phyloP scores from a whole-genome alignment of 768 basidiomycete genomes.

The Mycena olivaceomarginata region DNA sequence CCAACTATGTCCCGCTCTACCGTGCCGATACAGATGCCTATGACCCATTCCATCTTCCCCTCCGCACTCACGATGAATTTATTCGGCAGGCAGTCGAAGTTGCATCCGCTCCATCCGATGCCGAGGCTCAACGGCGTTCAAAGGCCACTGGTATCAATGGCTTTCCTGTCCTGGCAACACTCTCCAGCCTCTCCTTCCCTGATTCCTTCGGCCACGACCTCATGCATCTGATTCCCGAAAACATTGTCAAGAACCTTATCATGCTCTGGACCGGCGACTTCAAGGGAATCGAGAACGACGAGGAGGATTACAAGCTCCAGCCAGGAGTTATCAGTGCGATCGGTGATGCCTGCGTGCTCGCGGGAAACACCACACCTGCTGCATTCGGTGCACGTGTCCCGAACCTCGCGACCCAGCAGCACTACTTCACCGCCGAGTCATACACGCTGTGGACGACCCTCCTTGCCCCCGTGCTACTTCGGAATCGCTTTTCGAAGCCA shows the following conservation, averaged over 20 bases:
- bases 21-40: slow-evolving; percentile 44
- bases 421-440: slow-evolving; percentile 18
- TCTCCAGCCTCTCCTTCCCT: slow-evolving; percentile 60
- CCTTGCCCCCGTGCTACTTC: slow-evolving; percentile 9
- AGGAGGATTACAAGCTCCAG: slow-evolving; percentile 50
- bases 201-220: slow-evolving; percentile 66
- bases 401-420: not conserved
- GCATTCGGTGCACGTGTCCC: slow-evolving; percentile 24
- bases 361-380: slow-evolving; percentile 8
- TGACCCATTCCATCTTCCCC: slow-evolving; percentile 56
- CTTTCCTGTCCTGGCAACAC: slow-evolving; percentile 52
- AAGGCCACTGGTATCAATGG: slow-evolving; percentile 57
- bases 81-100: slow-evolving; percentile 49
- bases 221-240: slow-evolving; percentile 71
- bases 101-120: slow-evolving; percentile 46
- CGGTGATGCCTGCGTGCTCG: not conserved
- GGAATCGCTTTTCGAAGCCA: slow-evolving; percentile 2
- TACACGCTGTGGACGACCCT: slow-evolving; percentile 4
- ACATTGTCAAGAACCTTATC: slow-evolving; percentile 63
- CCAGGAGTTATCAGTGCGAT: slow-evolving; percentile 8
- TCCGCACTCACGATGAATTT: slow-evolving; percentile 55
- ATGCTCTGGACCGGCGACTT: slow-evolving; percentile 62
- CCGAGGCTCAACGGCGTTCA: slow-evolving; percentile 44
- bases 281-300: slow-evolving; percentile 59
- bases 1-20: slow-evolving; percentile 54